phyloP scores from a whole-genome alignment of 2,329 filamentous ascomycete species.

The Rutstroemia sp. region DNA sequence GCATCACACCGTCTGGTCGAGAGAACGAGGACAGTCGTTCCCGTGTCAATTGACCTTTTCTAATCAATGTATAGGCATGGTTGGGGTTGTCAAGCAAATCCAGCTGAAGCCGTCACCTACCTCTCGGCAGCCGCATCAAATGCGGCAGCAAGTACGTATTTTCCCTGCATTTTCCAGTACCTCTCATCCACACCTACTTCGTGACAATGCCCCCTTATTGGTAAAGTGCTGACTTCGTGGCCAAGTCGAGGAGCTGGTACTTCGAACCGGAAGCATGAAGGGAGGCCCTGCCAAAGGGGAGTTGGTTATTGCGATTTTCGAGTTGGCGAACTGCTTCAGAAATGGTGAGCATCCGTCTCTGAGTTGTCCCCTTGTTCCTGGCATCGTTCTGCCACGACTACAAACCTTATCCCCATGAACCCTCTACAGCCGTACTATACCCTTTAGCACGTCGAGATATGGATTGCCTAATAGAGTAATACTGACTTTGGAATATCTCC shows the following conservation, averaged over 20 bases:
- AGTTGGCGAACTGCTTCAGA: constrained; percentile 87
- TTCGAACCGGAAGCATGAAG: constrained; percentile 82
- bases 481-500: constrained; percentile 4
- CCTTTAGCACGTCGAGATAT: neutral
- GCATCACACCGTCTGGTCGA: constrained; percentile 7
- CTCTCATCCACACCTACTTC: neutral
- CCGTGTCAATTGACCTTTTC: neutral
- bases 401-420: neutral
- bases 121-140: constrained; percentile 86
- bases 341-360: constrained; percentile 47
- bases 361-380: constrained; percentile 7
- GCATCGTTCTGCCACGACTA: constrained; percentile 6
- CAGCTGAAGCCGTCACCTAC: constrained; percentile 69
- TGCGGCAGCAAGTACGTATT: constrained; percentile 53
- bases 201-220: neutral
- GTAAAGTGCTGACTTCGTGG: constrained; percentile 7
- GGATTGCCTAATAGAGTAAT: constrained; percentile 2
- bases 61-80: constrained; percentile 57
- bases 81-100: constrained; percentile 77
- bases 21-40: neutral
- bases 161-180: neutral
- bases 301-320: constrained; percentile 91
- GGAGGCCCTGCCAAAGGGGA: constrained; percentile 94
- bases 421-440: neutral
- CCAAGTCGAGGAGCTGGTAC: constrained; percentile 68